Base-by-base conservation (phyloP, 2,329 filamentous ascomycete genomes). In the Aspergillus sp. region DNA sequence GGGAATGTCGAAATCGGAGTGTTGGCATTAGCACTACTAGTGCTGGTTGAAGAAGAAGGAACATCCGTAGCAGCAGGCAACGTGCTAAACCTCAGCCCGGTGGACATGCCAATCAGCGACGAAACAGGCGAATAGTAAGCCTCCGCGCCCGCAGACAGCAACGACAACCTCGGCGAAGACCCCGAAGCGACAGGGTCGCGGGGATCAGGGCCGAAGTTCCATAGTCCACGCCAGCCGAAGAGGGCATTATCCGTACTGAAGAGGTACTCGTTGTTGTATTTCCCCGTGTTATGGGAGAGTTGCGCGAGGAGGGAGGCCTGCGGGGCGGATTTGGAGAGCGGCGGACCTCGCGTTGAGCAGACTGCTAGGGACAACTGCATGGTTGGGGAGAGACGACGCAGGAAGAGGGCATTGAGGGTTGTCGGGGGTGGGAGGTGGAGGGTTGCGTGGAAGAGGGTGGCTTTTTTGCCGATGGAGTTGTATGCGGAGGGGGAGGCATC, bases 51-150 rank as follows among this genome's bases (percentile, higher is more conserved):
- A 19, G 56, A 69, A 19, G 56, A 61, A n/a, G 69, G 65, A 1
- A 66, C 57, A 47, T 72, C 66, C 3, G 72, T 73, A 3, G 77
- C 73, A 90, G 90, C 59, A 82, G 85, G 57, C 19, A 98, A 80
- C 10, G 95, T 98, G 41, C 92, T 91, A 75, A 98, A 99, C 53
- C 95, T 87, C 51, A 92, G 82, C 6, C 93, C 95, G 8, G 96
- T 86, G 64, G 92, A 96, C 73, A 97, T 86, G 50, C 95, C 95
- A 52, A 94, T 91, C 21, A 92, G 92, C 73, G 97, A 97, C 75
- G 97, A 98, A 61, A 97, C 80, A 0, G 93, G 89, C 21, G 94
- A 95, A 80, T 99, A 99, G 80, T 98, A 99, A 38, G 96, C 83
- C 77, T 99, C 95, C 58, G 88, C 94, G 38, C 95, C 95, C 3